Evolutionary conservation across 163 green algal genomes (phyloP), one percentile per base, ranked within the genome.

Genomic region (Scenedesmus sp.): DNA sequence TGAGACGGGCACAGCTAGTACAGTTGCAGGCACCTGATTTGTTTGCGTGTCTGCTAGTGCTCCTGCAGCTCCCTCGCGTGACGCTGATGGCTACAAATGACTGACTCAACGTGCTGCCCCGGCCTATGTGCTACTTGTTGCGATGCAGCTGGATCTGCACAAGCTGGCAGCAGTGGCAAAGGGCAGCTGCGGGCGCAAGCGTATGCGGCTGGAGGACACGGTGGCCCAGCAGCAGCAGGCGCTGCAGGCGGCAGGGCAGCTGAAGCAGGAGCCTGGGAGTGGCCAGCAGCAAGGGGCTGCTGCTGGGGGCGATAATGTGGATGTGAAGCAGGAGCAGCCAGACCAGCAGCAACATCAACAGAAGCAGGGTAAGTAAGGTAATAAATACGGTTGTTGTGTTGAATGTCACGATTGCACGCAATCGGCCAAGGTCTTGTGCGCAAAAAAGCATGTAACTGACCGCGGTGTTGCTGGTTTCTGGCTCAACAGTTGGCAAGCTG

Each of bases 171-270:
- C 37, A 2, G 22, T 82, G 15, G 89, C 83, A n/a, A 81, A 73
- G 37, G 49, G 61, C 79, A 82, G 70, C 61, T 80, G 91, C 78
- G 65, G 83, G 18, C 37, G 88, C 61, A 89, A 92, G 70, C 88
- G 88, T 49, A 73, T 89, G 81, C 88, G 88, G 15, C 44, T 89
- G 9, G 88, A 88, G 51, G 42, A 73, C 1, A n/a, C 86, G 37
- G 51, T 59, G 43, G 37, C 65, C 15, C 92, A 93, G 53, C 84
- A 93, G 42, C 88, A 93, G 73, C 70, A 46, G 83, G 35, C 79
- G 72, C 46, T 56, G 78, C 86, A 59, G 76, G 13, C 53, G 4
- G 53, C n/a, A 43, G 35, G 22, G 65, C 42, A 81, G 85, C 16
- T 82, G 26, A 89, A 68, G n/a, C 68, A 72, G 43, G 85, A 83